Percentiles rank a stretch among this genome's conserved stretches.
phyloP scores from a whole-genome alignment of 495 filamentous ascomycete species.

The Penicillium canariense region DNA sequence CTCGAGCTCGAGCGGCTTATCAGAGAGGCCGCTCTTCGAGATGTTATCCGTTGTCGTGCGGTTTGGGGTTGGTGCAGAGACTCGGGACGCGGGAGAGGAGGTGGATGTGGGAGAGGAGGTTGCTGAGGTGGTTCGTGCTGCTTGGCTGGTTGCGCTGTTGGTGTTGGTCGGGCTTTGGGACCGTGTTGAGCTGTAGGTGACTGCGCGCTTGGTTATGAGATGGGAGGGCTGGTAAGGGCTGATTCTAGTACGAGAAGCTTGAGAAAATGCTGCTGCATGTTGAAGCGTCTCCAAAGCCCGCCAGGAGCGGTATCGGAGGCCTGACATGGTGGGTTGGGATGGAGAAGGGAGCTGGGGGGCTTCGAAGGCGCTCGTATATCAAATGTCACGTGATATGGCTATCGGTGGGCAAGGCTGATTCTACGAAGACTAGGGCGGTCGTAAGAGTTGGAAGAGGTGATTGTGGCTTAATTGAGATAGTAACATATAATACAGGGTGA shows the following conservation, averaged over 20 bases:
- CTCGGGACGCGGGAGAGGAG: constrained; percentile 13
- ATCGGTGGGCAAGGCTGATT: neutral
- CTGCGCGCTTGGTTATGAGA: constrained; percentile 19
- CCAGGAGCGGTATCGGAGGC: constrained; percentile 16
- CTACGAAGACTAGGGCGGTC: neutral
- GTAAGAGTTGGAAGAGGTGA: neutral
- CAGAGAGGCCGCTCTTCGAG: constrained; percentile 51
- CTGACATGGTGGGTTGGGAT: constrained; percentile 23
- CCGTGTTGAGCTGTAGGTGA: constrained; percentile 18
- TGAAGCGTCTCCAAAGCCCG: constrained; percentile 19
- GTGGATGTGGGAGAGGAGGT: neutral
- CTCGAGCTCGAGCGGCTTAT: constrained; percentile 49
- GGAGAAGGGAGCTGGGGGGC: constrained; percentile 4
- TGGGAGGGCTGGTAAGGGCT: constrained; percentile 12
- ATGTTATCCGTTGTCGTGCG: constrained; percentile 46
- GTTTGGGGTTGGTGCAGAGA: constrained; percentile 31
- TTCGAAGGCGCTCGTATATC: constrained; percentile 1
- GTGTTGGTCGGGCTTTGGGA: constrained; percentile 18
- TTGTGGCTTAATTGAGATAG: neutral
- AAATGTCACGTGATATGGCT: constrained; percentile 16
- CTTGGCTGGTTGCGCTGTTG: constrained; percentile 11
- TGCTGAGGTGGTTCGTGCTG: constrained; percentile 18
- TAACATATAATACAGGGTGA: neutral
- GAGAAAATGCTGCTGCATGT: neutral
- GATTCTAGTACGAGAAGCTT: constrained; percentile 10